Evolutionary conservation across 2,329 filamentous ascomycete species (phyloP).

Genomic region (Talaromyces funiculosus): DNA sequence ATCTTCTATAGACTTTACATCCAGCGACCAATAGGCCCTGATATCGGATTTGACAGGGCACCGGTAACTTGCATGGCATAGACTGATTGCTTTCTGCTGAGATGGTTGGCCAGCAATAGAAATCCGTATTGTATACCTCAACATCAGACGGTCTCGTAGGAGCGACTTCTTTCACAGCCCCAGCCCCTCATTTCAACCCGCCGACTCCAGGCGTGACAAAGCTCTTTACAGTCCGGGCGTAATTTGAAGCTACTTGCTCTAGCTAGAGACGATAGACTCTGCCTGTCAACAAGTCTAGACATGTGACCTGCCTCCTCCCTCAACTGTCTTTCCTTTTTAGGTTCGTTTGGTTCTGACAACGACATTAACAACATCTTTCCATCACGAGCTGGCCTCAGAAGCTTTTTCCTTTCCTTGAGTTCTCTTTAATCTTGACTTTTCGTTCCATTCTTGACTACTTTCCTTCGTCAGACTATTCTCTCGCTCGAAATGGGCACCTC

Average conservation of each 20-base stretch:
- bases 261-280: not conserved
- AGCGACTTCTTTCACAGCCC: not conserved
- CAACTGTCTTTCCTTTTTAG: not conserved
- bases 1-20: not conserved
- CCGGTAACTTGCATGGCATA: not conserved
- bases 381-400: not conserved
- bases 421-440: not conserved
- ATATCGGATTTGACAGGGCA: not conserved
- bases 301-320: not conserved
- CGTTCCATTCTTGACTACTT: not conserved
- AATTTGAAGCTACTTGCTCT: not conserved
- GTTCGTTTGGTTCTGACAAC: not conserved
- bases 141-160: not conserved
- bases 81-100: not conserved
- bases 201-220: not conserved
- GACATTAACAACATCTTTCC: not conserved
- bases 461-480: not conserved
- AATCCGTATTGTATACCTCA: not conserved
- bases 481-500: slow-evolving; percentile 11
- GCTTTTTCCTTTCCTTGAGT: not conserved
- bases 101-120: not conserved
- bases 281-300: not conserved
- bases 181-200: not conserved
- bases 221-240: not conserved
- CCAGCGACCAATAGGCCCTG: not conserved